phyloP scores from a whole-genome alignment of 1,284 basidiomycete species.

The Vanrija pseudolonga region DNA sequence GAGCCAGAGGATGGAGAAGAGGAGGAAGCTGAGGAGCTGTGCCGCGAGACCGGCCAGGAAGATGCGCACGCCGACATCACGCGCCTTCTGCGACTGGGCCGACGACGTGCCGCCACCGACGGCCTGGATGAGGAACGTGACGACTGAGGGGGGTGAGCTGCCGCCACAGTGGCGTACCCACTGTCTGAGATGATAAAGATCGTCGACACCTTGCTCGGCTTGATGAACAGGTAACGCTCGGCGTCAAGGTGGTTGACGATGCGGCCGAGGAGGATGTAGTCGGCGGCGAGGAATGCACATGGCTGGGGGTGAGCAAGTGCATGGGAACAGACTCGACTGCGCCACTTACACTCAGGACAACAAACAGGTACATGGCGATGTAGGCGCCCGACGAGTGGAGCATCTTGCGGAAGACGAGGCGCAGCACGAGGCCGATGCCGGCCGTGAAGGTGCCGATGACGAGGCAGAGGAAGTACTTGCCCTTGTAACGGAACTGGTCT shows the following conservation, averaged over 20 bases:
- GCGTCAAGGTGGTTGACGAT: slow-evolving; percentile 57
- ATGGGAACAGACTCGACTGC: no score
- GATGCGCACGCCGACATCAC: slow-evolving; percentile 49
- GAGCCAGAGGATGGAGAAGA: slow-evolving; percentile 59
- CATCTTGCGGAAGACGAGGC: slow-evolving; percentile 10
- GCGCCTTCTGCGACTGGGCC: slow-evolving; percentile 20
- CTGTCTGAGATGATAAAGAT: slow-evolving; percentile 54
- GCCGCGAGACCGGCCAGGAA: slow-evolving; percentile 61
- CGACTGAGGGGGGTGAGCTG: slow-evolving; percentile 16
- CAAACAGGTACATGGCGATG: slow-evolving; percentile 17
- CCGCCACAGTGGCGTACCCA: background rate
- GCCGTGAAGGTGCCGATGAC: slow-evolving; percentile 13
- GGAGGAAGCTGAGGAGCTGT: slow-evolving; percentile 61
- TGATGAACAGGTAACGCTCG: slow-evolving; percentile 47
- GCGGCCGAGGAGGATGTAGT: slow-evolving; percentile 65
- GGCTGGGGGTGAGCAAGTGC: slow-evolving; percentile 47
- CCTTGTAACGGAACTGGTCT: slow-evolving; percentile 13
- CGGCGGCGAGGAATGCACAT: slow-evolving; percentile 70
- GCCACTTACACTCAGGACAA: slow-evolving; percentile 10
- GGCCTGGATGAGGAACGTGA: slow-evolving; percentile 64
- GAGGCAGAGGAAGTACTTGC: slow-evolving; percentile 16
- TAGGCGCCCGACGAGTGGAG: slow-evolving; percentile 10
- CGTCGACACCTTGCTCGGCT: slow-evolving; percentile 26
- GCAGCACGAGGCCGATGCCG: slow-evolving; percentile 15
- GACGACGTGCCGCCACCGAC: slow-evolving; percentile 47